Conservation (phyloP, 768 basidiomycete genomes). For the Pleurotus citrinopileatus region DNA sequence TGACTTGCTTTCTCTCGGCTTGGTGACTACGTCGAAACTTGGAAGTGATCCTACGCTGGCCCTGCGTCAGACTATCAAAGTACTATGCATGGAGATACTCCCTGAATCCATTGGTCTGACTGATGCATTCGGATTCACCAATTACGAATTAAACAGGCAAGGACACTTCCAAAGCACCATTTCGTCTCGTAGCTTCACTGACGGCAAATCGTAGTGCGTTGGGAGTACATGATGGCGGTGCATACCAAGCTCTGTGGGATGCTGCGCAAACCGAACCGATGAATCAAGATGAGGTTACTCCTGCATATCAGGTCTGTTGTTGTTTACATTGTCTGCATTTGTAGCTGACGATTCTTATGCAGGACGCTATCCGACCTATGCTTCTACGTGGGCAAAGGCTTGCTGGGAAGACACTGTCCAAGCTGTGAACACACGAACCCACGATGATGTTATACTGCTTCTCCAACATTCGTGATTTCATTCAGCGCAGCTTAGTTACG, state of each 20-base stretch:
- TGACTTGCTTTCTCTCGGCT: slow-evolving; percentile 56
- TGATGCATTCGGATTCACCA: slow-evolving; percentile 72
- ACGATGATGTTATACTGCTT: no score
- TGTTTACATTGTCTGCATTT: neutral
- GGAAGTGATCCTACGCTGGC: slow-evolving; percentile 41
- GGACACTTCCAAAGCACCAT: slow-evolving; percentile 10
- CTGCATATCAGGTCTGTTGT: slow-evolving; percentile 51
- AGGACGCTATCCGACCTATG: slow-evolving; percentile 52
- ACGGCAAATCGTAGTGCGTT: slow-evolving; percentile 41
- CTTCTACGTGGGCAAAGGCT: slow-evolving; percentile 43
- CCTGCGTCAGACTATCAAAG: slow-evolving; percentile 48
- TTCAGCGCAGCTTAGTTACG: no score
- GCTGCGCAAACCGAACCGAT: slow-evolving; percentile 57
- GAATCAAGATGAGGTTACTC: slow-evolving; percentile 47
- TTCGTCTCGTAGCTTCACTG: neutral
- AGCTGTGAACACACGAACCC: neutral
- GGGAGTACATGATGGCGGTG: slow-evolving; percentile 60
- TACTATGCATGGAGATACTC: slow-evolving; percentile 47
- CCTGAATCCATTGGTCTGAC: slow-evolving; percentile 66
- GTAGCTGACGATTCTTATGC: neutral
- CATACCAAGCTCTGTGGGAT: slow-evolving; percentile 67
- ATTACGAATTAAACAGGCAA: slow-evolving; percentile 73
- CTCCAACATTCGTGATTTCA: no score
- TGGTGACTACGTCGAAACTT: slow-evolving; percentile 21
- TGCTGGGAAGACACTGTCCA: slow-evolving; percentile 17